These are phyloP conservation scores for Pseudopyricularia cyperi DNA, from an alignment of 2,329 filamentous ascomycete genomes.

Conservation along the genomic window DNA sequence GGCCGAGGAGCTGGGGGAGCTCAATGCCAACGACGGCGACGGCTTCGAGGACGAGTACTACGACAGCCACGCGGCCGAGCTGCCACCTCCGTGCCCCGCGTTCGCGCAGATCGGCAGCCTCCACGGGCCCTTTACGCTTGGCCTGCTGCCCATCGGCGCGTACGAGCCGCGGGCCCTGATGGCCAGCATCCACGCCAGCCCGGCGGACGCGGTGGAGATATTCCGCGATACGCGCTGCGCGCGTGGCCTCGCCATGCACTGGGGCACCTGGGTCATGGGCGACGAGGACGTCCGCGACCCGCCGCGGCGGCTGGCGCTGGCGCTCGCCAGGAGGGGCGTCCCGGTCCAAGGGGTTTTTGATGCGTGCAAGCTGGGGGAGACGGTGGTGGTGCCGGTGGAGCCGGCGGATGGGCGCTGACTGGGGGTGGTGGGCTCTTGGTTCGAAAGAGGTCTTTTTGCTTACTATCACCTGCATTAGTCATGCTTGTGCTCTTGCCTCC, in stretches of 20 bases:
- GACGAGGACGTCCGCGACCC: conserved; percentile 54
- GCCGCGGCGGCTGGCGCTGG: conserved; percentile 44
- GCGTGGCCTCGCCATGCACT: conserved; percentile 78
- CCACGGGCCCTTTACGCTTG: conserved; percentile 77
- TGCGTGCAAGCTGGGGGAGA: conserved; percentile 54
- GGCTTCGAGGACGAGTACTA: not conserved
- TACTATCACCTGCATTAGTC: too few species aligned
- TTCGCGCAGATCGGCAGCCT: conserved; percentile 72
- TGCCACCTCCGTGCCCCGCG: conserved; percentile 59
- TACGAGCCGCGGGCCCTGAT: conserved; percentile 63
- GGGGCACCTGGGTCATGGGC: conserved; percentile 45
- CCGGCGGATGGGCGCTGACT: not conserved
- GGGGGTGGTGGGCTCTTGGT: too few species aligned
- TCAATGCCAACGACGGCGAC: conserved; percentile 1
- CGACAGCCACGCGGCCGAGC: not conserved
- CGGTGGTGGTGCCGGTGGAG: conserved; percentile 1
- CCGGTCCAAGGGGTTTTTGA: conserved; percentile 45
- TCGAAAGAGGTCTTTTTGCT: too few species aligned
- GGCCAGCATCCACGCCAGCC: conserved; percentile 73
- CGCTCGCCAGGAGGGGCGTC: conserved; percentile 41
- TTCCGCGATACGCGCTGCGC: conserved; percentile 72
- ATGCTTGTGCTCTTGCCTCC: too few species aligned
- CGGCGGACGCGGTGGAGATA: conserved; percentile 77
- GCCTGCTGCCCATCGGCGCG: conserved; percentile 83
- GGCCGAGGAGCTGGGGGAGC: not conserved